Percentiles rank a stretch among this genome's conserved stretches.
These are phyloP conservation scores for Geotrichum bryndzae DNA, from an alignment of 1,139 yeast genomes.

Conservation along the genomic window DNA sequence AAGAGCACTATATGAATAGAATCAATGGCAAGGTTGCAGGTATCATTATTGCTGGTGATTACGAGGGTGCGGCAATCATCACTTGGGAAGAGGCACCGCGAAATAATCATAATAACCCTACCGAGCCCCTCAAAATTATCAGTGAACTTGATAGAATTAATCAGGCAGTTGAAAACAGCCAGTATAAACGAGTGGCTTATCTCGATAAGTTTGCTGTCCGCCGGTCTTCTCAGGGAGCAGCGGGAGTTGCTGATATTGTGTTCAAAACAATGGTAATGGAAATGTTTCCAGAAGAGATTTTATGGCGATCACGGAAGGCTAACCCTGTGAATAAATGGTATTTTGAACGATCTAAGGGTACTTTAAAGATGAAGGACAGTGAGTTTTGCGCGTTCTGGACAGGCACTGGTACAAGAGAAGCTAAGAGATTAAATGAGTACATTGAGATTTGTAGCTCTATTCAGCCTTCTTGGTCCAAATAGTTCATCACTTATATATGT, in stretches of 20 bases:
- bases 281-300: constrained; percentile 63
- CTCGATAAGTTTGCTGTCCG: constrained; percentile 91
- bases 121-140: constrained; percentile 6
- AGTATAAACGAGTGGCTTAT: constrained; percentile 44
- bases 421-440: constrained; percentile 35
- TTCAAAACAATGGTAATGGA: constrained; percentile 69
- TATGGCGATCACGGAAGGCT: constrained; percentile 81
- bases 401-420: constrained; percentile 43
- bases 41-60: constrained; percentile 81
- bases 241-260: constrained; percentile 89
- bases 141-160: constrained; percentile 19
- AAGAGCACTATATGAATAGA: constrained; percentile 58
- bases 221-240: constrained; percentile 75
- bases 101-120: constrained; percentile 12
- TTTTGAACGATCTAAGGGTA: constrained; percentile 82
- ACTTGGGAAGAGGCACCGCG: constrained; percentile 55
- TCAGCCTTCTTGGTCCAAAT: constrained; percentile 36
- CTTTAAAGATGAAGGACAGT: constrained; percentile 47
- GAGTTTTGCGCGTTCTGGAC: constrained; percentile 68
- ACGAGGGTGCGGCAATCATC: constrained; percentile 89
- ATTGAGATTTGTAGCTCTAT: constrained; percentile 40
- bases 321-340: constrained; percentile 98
- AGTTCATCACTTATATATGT: neutral
- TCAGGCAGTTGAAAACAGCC: constrained; percentile 15
- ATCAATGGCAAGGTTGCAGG: constrained; percentile 65